Percentiles rank a stretch among this genome's conserved stretches.
Evolutionary conservation across 2,329 filamentous ascomycete genomes (phyloP).

Genomic region (Lachnellula cervina): DNA sequence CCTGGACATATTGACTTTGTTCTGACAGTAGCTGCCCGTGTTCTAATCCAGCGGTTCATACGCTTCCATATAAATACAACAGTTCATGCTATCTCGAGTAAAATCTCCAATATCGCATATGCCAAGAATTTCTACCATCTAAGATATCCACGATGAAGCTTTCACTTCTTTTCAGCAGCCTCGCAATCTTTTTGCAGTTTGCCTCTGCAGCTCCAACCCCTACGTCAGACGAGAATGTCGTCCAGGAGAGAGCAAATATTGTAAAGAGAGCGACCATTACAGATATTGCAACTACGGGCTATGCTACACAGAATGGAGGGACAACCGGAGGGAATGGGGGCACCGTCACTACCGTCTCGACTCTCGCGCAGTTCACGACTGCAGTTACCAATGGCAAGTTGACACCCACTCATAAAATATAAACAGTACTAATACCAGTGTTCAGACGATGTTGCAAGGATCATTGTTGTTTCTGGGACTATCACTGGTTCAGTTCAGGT

Average conservation of each 20-base stretch:
- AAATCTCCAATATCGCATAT: too few relatives aligned
- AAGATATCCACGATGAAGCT: constrained; percentile 43
- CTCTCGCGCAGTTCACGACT: constrained; percentile 37
- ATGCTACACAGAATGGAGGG: constrained; percentile 43
- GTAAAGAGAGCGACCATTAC: constrained; percentile 42
- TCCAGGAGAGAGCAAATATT: constrained; percentile 12
- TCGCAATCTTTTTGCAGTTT: constrained; percentile 38
- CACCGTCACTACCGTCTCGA: constrained; percentile 41
- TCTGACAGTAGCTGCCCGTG: too few relatives aligned
- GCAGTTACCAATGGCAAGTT: constrained; percentile 32
- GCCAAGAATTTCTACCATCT: too few relatives aligned
- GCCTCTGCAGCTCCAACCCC: constrained; percentile 47
- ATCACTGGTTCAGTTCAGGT: constrained; percentile 18
- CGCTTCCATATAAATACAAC: too few relatives aligned
- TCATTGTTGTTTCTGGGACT: constrained; percentile 41
- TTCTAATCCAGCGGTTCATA: too few relatives aligned
- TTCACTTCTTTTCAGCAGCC: constrained; percentile 41
- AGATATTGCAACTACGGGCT: constrained; percentile 35
- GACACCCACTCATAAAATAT: too few relatives aligned
- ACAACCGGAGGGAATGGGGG: constrained; percentile 45
- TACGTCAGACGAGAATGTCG: constrained; percentile 39
- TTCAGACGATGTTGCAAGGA: constrained; percentile 37
- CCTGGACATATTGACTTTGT: too few relatives aligned
- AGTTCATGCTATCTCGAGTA: too few relatives aligned
- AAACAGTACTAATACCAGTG: too few relatives aligned